These are phyloP conservation scores for Ascochyta pisi DNA, from an alignment of 2,329 filamentous ascomycete genomes.

Conservation along the genomic window DNA sequence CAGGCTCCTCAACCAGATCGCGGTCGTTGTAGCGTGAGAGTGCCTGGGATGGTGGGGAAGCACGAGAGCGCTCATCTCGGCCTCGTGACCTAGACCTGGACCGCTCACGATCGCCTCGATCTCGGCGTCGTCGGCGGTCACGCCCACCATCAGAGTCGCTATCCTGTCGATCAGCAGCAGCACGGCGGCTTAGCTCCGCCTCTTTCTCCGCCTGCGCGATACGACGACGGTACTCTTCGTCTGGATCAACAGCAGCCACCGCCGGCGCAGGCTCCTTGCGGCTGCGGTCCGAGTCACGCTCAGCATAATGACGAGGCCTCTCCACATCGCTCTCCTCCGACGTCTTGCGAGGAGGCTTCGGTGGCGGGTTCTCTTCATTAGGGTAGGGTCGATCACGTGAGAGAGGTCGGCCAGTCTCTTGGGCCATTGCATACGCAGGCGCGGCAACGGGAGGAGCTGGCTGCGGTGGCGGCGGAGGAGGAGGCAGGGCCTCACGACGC, in stretches of 20 bases:
- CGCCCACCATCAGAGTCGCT: constrained; percentile 45
- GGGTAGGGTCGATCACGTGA: constrained; percentile 44
- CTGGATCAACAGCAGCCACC: constrained; percentile 51
- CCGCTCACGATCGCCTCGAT: constrained; percentile 37
- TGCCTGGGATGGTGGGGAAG: constrained; percentile 32
- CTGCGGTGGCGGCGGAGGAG: constrained; percentile 21
- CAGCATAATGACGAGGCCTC: constrained; percentile 47
- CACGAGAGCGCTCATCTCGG: constrained; percentile 35
- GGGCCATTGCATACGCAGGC: constrained; percentile 11
- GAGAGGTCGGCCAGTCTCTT: constrained; percentile 26
- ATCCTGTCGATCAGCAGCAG: constrained; percentile 34
- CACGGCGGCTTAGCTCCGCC: constrained; percentile 47
- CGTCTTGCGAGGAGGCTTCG: constrained; percentile 33
- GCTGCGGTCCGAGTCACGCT: constrained; percentile 41
- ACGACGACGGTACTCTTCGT: constrained; percentile 59
- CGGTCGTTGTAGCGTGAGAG: constrained; percentile 39
- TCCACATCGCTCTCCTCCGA: constrained; percentile 47
- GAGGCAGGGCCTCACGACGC: constrained; percentile 25
- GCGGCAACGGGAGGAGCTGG: constrained; percentile 22
- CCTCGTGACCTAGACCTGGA: constrained; percentile 31
- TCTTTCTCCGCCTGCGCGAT: constrained; percentile 57
- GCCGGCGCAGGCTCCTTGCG: constrained; percentile 40
- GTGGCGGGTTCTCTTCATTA: constrained; percentile 38
- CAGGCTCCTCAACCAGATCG: constrained; percentile 44
- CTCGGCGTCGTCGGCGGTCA: constrained; percentile 44